phyloP scores from a whole-genome alignment of 208 protist species.

The Crithidia acanthocephali region DNA sequence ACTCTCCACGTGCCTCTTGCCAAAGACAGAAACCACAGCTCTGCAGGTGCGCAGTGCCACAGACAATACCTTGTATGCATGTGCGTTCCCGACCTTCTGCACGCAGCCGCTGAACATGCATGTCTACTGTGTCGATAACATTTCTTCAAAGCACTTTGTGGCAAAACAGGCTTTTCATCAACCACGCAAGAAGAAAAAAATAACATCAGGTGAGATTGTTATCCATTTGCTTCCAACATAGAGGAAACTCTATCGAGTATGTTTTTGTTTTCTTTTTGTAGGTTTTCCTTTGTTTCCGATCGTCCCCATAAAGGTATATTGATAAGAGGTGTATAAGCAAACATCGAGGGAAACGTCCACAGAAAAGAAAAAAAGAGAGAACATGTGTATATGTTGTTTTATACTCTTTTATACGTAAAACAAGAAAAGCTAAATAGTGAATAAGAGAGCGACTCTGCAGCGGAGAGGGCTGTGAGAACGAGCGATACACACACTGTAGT shows the following conservation, averaged over 20 bases:
- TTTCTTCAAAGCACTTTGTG: too few relatives aligned
- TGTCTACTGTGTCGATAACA: too few relatives aligned
- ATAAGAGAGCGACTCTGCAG: neutral
- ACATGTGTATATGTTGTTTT: neutral
- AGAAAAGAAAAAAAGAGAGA: neutral
- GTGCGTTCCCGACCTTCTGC: too few relatives aligned
- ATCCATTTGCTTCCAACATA: too few relatives aligned
- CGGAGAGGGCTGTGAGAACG: neutral
- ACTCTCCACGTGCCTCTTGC: too few relatives aligned
- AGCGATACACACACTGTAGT: neutral
- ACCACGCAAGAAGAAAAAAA: conserved; percentile 15
- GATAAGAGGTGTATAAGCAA: conserved; percentile 11
- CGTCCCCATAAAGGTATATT: conserved; percentile 5
- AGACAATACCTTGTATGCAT: too few relatives aligned
- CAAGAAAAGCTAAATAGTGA: conserved; percentile 1
- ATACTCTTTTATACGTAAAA: neutral
- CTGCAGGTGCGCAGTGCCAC: too few relatives aligned
- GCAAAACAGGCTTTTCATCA: conserved; percentile 1
- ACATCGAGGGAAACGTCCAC: neutral
- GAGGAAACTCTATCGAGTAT: neutral
- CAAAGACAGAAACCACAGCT: too few relatives aligned
- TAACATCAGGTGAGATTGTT: too few relatives aligned
- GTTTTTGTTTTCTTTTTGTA: neutral
- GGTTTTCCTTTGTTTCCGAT: neutral
- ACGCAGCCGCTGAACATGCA: too few relatives aligned